These are phyloP conservation scores for Solanum chilense DNA, from an alignment of 257 asterid species.

Conservation along the genomic window DNA sequence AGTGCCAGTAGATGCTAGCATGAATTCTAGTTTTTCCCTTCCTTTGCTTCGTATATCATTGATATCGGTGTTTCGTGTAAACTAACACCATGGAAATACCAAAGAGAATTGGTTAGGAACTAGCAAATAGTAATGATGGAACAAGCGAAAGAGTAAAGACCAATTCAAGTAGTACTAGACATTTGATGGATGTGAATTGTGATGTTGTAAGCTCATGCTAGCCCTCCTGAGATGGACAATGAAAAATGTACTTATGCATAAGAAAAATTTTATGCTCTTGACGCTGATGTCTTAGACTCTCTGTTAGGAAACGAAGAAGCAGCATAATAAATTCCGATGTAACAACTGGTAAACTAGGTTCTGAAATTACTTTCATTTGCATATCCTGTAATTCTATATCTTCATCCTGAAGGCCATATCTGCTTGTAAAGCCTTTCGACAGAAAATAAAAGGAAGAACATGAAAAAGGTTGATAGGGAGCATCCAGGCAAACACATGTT, in stretches of 20 bases:
- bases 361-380: no score
- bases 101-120: background rate
- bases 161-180: background rate
- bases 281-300: background rate
- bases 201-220: background rate
- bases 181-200: background rate
- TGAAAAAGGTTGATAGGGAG: no score
- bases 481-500: no score
- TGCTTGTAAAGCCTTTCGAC: no score
- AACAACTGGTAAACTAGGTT: no score
- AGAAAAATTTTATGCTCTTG: background rate
- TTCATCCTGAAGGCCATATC: no score
- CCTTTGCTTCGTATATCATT: background rate
- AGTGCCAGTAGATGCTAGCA: background rate
- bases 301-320: background rate
- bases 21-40: background rate
- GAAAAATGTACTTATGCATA: background rate
- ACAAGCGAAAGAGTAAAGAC: background rate
- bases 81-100: background rate
- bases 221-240: background rate
- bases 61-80: background rate
- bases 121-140: background rate
- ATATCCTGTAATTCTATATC: no score
- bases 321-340: background rate
- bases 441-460: no score